A percentile compares a stretch with the other conserved stretches of the same genome.
These are phyloP conservation scores for Dioscorea cayenensis DNA, from an alignment of 116 monocot species.

Conservation along the genomic window DNA sequence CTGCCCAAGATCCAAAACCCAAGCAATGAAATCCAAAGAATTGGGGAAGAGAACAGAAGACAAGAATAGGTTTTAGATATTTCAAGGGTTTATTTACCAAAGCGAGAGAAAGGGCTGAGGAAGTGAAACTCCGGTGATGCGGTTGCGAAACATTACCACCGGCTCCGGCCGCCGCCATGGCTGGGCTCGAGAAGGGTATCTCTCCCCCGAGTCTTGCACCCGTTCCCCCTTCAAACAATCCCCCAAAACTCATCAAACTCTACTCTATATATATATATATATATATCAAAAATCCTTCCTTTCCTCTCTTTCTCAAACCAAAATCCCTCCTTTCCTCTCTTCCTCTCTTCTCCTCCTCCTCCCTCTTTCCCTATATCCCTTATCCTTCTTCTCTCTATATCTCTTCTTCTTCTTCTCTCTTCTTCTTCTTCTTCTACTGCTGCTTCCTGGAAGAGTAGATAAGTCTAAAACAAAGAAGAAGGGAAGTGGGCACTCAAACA, in stretches of 20 bases:
- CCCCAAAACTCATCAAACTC: conserved; percentile 67
- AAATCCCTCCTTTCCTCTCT: too few relatives aligned
- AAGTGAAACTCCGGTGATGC: conserved; percentile 26
- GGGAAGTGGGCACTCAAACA: too few relatives aligned
- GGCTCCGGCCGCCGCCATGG: neutral
- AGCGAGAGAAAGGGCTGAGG: conserved; percentile 80
- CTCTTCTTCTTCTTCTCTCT: too few relatives aligned
- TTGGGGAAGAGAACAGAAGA: neutral
- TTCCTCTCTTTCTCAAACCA: neutral
- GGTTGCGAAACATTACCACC: conserved; percentile 7
- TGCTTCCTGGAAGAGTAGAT: too few relatives aligned
- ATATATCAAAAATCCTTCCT: neutral
- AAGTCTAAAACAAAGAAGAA: too few relatives aligned
- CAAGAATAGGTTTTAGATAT: neutral
- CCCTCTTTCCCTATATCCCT: too few relatives aligned
- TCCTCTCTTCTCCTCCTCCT: too few relatives aligned
- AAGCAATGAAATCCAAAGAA: neutral
- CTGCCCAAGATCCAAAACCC: conserved; percentile 6
- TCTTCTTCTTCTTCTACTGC: too few relatives aligned
- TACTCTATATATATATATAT: neutral
- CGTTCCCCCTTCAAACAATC: conserved; percentile 39
- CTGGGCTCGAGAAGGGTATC: conserved; percentile 17
- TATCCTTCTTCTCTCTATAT: too few relatives aligned
- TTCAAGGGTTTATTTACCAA: conserved; percentile 47
- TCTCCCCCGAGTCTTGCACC: conserved; percentile 29